Evolutionary conservation across 805 yeast genomes (phyloP), one percentile per base, ranked within the genome.

Genomic region (Saccharomycopsis sp.): DNA sequence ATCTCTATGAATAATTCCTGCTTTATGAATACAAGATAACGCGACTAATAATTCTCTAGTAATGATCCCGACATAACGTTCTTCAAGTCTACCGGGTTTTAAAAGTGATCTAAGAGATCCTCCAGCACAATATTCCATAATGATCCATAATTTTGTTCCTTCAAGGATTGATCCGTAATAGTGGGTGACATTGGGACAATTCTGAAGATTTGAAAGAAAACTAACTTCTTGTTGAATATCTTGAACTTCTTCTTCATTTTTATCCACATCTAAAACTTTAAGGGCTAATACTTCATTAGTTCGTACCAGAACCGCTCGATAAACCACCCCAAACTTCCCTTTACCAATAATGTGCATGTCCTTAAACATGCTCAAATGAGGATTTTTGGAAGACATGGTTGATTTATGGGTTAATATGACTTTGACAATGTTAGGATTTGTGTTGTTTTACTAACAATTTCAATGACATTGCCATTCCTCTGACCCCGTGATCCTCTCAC

Each of bases 101-200:
- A 89, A 61, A 34, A 92, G 63, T 2, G 96, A 84, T 47, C 98
- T 69, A 41, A 85, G 74, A 1, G 95, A 82, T 0, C 99, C 99
- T 13, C 98, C 99, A 1, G 95, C 92, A 60, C 97, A 89, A 54
- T 83, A 76, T 55, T 92, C 99, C 96, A 92, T 92, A 44, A 92
- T 77, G 57, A 92, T 88, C 97, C 98, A 92, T 28, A 92, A 66
- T 52, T 83, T 79, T n/a, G 95, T 81, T 36, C 89, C 96, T 47
- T 78, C 75, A 21, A 94, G 61, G 49, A 81, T 80, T 1, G 94
- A 81, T 1, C 96, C 96, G 55, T 82, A 84, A 60, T 92, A 92
- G 48, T 81, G 88, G 2, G 95, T 87, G 39, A 92, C 85, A 52
- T 92, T 92, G n/a, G 94, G 92, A 14, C 82, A 83, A 40, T 75